Evolutionary conservation across 2,329 filamentous ascomycete genomes (phyloP).

Genomic region (Aureobasidium sp.): DNA sequence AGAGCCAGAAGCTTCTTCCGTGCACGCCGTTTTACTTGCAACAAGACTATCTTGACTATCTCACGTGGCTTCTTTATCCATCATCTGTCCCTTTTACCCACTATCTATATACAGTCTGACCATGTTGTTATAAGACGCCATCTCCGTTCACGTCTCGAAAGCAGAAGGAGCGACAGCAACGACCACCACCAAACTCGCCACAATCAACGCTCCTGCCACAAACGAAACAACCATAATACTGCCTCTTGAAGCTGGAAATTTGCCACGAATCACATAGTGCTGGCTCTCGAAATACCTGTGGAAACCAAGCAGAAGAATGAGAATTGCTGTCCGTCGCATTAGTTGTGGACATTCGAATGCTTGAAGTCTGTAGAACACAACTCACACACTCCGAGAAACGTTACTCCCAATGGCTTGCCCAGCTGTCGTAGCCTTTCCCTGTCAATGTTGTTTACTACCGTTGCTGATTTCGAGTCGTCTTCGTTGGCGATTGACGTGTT

Average conservation of each 20-base stretch:
- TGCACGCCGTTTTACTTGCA: not conserved
- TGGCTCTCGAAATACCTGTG: constrained; percentile 71
- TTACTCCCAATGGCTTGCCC: constrained; percentile 66
- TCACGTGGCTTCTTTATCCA: not conserved
- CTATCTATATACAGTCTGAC: not conserved
- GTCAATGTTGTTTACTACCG: constrained; percentile 19
- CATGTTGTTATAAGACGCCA: not conserved
- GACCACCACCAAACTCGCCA: constrained; percentile 52
- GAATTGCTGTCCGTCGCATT: constrained; percentile 43
- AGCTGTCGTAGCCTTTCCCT: constrained; percentile 46
- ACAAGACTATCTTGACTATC: not conserved
- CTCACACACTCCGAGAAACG: constrained; percentile 59
- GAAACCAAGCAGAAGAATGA: constrained; percentile 69
- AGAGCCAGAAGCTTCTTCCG: constrained; percentile 4
- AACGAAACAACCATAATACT: constrained; percentile 62
- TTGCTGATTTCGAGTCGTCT: constrained; percentile 19
- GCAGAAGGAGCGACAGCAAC: constrained; percentile 44
- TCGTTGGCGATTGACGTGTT: constrained; percentile 52
- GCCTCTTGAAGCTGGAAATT: constrained; percentile 70
- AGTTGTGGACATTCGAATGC: not conserved
- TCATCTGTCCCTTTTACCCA: too few relatives aligned
- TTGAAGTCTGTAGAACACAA: not conserved
- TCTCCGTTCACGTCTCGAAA: constrained; percentile 29
- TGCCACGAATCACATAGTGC: constrained; percentile 70
- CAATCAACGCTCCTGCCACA: constrained; percentile 52